A percentile compares a stretch with the other conserved stretches of the same genome.
phyloP scores from a whole-genome alignment of 768 basidiomycete genomes.

The Gloeostereum incarnatum region DNA sequence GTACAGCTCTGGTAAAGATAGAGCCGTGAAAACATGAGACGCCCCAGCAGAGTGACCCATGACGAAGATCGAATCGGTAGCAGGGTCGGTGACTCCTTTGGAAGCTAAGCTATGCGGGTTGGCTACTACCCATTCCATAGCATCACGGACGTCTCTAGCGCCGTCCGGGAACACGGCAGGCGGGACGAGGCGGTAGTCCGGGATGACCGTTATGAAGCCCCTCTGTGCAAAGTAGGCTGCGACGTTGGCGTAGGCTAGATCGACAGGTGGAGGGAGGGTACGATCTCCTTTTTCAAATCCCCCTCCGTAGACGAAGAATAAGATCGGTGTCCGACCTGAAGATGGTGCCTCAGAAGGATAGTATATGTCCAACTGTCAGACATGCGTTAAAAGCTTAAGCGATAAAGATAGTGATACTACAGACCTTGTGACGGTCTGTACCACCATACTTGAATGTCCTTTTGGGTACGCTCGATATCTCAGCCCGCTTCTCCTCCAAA shows the following conservation, averaged over 20 bases:
- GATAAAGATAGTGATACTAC: neutral
- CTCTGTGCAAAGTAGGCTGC: slow-evolving; percentile 52
- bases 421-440: slow-evolving; percentile 42
- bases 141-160: slow-evolving; percentile 50
- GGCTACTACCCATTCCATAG: slow-evolving; percentile 41
- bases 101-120: slow-evolving; percentile 21
- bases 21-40: slow-evolving; percentile 33
- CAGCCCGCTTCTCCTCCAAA: slow-evolving; percentile 33
- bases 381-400: neutral
- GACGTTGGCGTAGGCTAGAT: slow-evolving; percentile 45
- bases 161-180: slow-evolving; percentile 44
- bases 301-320: slow-evolving; percentile 63
- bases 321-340: slow-evolving; percentile 29
- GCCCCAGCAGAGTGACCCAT: slow-evolving; percentile 60
- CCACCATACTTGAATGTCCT: slow-evolving; percentile 50
- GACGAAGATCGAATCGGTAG: slow-evolving; percentile 33
- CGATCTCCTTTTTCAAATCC: slow-evolving; percentile 47
- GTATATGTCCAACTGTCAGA: slow-evolving; percentile 53
- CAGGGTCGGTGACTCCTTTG: slow-evolving; percentile 22
- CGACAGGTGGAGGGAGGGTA: slow-evolving; percentile 32
- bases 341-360: slow-evolving; percentile 31
- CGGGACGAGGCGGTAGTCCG: slow-evolving; percentile 62
- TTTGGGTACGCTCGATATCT: slow-evolving; percentile 37
- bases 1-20: slow-evolving; percentile 28
- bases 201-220: slow-evolving; percentile 55